phyloP scores from a whole-genome alignment of 192 early-diverging fungal species.

The Martensiomyces pterosporus region DNA sequence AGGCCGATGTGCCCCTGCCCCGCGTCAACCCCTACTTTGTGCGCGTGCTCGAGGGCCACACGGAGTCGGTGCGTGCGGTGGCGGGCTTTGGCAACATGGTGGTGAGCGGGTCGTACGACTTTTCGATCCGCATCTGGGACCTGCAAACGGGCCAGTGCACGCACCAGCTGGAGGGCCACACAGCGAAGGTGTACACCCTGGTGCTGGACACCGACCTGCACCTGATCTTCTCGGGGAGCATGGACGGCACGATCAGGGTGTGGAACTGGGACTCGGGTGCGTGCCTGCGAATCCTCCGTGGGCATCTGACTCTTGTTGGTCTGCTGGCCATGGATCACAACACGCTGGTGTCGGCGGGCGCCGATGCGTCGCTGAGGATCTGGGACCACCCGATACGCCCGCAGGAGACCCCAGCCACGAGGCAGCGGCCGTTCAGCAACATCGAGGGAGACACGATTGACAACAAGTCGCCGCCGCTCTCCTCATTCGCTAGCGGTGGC shows the following conservation, averaged over 20 bases:
- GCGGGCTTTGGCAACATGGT: slow-evolving; percentile 82
- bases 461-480: too few species aligned
- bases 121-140: slow-evolving; percentile 90
- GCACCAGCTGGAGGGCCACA: slow-evolving; percentile 78
- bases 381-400: slow-evolving; percentile 72
- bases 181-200: slow-evolving; percentile 93
- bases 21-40: slow-evolving; percentile 72
- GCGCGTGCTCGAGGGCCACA: slow-evolving; percentile 83
- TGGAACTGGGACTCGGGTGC: slow-evolving; percentile 89
- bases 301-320: slow-evolving; percentile 92
- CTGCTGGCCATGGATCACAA: slow-evolving; percentile 80
- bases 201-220: slow-evolving; percentile 80
- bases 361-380: slow-evolving; percentile 88
- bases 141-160: slow-evolving; percentile 62
- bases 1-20: not conserved
- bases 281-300: slow-evolving; percentile 73
- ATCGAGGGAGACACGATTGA: slow-evolving; percentile 29
- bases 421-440: slow-evolving; percentile 37
- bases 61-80: slow-evolving; percentile 87
- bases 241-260: slow-evolving; percentile 90
- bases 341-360: slow-evolving; percentile 91
- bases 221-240: slow-evolving; percentile 85
- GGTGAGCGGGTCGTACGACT: slow-evolving; percentile 91
- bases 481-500: too few species aligned
- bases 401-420: not conserved